These are phyloP conservation scores for Carpinus viminea DNA, from an alignment of 306 rosid species.

Conservation along the genomic window DNA sequence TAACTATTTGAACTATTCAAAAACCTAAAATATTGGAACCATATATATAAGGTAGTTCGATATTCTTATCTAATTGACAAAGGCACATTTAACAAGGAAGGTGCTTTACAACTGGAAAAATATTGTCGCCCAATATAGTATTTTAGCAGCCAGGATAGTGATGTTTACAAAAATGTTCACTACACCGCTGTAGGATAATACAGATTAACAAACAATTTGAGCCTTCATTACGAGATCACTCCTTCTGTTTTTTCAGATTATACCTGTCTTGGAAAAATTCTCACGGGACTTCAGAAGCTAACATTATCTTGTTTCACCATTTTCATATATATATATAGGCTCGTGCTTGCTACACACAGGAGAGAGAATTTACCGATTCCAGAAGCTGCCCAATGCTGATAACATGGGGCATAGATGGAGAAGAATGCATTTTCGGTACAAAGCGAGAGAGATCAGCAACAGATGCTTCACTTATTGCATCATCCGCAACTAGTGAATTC, in stretches of 20 bases:
- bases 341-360: too few relatives aligned
- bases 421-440: constrained; percentile 60
- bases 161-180: neutral
- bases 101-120: neutral
- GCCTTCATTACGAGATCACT: too few relatives aligned
- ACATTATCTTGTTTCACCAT: neutral
- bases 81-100: neutral
- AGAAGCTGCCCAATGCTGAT: constrained; percentile 92
- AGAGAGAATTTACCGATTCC: constrained; percentile 65
- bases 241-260: too few relatives aligned
- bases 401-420: constrained; percentile 61
- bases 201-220: too few relatives aligned
- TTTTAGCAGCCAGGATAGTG: neutral
- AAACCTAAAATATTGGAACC: neutral
- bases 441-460: constrained; percentile 70
- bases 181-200: neutral
- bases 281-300: neutral
- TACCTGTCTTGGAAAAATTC: neutral
- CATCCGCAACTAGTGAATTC: constrained; percentile 68
- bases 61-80: neutral
- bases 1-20: neutral
- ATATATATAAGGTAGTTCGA: neutral
- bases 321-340: neutral
- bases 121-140: neutral
- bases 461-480: constrained; percentile 78